These are phyloP conservation scores for Fusarium sp. DNA, from an alignment of 2,329 filamentous ascomycete species.

Conservation along the genomic window DNA sequence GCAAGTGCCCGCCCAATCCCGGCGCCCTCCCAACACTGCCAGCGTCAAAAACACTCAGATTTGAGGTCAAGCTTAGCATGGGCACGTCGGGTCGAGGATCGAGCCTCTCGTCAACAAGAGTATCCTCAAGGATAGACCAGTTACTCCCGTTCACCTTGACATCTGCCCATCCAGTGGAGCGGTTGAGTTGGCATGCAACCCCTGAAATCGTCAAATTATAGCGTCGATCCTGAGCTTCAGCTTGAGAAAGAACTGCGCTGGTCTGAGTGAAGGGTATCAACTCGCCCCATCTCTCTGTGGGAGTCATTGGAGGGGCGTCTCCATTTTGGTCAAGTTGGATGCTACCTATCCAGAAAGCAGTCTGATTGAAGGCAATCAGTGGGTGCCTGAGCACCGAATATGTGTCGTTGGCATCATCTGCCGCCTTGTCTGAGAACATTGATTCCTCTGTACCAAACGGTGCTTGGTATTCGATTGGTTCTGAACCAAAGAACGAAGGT, in stretches of 20 bases:
- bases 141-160: slow-evolving; percentile 5
- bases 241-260: background rate
- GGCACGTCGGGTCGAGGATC: background rate
- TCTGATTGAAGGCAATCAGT: slow-evolving; percentile 3
- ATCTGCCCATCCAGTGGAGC: slow-evolving; percentile 17
- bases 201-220: slow-evolving; percentile 14
- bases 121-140: slow-evolving; percentile 1
- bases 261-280: background rate
- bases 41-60: background rate
- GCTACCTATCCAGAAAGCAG: slow-evolving; percentile 12
- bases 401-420: background rate
- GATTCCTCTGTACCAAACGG: background rate
- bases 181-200: slow-evolving; percentile 3
- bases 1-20: slow-evolving; percentile 16
- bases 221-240: background rate
- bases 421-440: background rate
- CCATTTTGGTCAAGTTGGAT: background rate
- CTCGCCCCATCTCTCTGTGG: background rate
- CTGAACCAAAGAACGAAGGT: background rate
- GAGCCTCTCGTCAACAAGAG: background rate
- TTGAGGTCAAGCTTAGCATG: background rate
- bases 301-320: background rate
- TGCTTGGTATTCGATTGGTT: background rate
- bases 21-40: background rate
- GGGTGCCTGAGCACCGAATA: background rate